A percentile compares a stretch with the other conserved stretches of the same genome.
These are phyloP conservation scores for Dianthus caryophyllus DNA, from an alignment of 148 eudicot species.

Conservation along the genomic window DNA sequence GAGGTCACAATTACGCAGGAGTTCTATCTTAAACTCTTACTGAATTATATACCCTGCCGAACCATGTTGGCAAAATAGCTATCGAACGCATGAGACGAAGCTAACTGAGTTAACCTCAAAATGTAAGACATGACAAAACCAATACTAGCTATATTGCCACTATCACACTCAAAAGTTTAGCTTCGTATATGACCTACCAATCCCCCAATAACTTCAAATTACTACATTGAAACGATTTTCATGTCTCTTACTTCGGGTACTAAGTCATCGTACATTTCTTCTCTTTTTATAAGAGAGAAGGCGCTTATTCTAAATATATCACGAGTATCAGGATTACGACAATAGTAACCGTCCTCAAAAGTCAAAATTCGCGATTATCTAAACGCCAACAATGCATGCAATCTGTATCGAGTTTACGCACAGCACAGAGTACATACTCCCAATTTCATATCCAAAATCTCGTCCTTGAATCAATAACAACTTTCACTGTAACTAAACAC, in stretches of 20 bases:
- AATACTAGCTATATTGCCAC: not conserved
- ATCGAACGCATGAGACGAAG: not conserved
- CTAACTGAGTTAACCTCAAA: too few species aligned
- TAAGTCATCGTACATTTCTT: not conserved
- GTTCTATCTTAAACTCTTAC: too few species aligned
- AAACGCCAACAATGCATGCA: constrained; percentile 5
- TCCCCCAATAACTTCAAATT: not conserved
- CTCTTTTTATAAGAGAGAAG: not conserved
- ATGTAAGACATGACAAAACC: too few species aligned
- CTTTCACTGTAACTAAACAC: not conserved
- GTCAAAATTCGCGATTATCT: not conserved
- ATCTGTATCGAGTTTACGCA: not conserved
- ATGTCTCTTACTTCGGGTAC: not conserved
- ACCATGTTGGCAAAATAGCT: not conserved
- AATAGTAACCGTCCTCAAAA: not conserved
- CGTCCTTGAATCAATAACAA: not conserved
- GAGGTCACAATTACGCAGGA: too few species aligned
- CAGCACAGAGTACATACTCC: not conserved
- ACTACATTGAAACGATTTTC: not conserved
- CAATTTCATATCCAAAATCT: not conserved
- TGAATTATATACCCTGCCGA: not conserved
- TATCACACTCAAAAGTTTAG: not conserved
- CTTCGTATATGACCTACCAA: not conserved
- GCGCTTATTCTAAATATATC: not conserved
- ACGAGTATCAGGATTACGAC: not conserved